A percentile compares a stretch with the other conserved stretches of the same genome.
Evolutionary conservation across 208 protist genomes (phyloP).

Genomic region (Crithidia expoeki): DNA sequence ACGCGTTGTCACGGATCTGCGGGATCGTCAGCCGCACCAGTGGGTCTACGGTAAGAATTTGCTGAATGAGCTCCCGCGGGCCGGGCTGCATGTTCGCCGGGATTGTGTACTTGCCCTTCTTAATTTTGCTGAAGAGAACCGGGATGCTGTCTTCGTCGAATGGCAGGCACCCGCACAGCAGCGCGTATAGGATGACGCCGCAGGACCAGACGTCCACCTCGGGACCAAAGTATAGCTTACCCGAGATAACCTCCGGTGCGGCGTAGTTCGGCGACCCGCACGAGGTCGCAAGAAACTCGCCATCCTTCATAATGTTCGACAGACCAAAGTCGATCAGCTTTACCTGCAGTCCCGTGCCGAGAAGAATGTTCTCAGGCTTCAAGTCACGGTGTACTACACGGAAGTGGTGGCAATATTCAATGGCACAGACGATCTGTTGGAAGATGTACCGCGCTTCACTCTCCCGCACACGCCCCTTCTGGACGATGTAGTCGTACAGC

Average conservation of each 20-base stretch:
- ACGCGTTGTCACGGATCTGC: conserved; percentile 89
- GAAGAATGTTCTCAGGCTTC: conserved; percentile 95
- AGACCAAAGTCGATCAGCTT: conserved; percentile 97
- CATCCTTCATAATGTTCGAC: conserved; percentile 93
- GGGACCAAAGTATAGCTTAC: conserved; percentile 92
- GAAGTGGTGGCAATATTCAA: conserved; percentile 99
- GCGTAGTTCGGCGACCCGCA: conserved; percentile 96
- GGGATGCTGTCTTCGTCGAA: conserved; percentile 94
- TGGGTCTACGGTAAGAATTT: conserved; percentile 91
- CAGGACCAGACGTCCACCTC: conserved; percentile 96
- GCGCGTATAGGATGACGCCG: conserved; percentile 95
- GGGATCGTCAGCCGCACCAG: conserved; percentile 87
- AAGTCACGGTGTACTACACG: conserved; percentile 93
- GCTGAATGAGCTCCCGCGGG: conserved; percentile 82
- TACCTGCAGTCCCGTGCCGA: conserved; percentile 89
- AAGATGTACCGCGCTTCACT: conserved; percentile 96
- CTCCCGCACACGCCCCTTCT: conserved; percentile 94
- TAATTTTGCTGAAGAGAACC: conserved; percentile 93
- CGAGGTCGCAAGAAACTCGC: conserved; percentile 88
- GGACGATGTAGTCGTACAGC: conserved; percentile 99
- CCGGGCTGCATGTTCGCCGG: conserved; percentile 58
- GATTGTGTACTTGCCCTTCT: conserved; percentile 85
- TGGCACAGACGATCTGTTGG: conserved; percentile 98
- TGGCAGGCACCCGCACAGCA: conserved; percentile 92
- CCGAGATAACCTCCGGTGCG: conserved; percentile 93